Evolutionary conservation across 2,329 filamentous ascomycete genomes (phyloP).

Genomic region (Trichoderma koningiopsis): DNA sequence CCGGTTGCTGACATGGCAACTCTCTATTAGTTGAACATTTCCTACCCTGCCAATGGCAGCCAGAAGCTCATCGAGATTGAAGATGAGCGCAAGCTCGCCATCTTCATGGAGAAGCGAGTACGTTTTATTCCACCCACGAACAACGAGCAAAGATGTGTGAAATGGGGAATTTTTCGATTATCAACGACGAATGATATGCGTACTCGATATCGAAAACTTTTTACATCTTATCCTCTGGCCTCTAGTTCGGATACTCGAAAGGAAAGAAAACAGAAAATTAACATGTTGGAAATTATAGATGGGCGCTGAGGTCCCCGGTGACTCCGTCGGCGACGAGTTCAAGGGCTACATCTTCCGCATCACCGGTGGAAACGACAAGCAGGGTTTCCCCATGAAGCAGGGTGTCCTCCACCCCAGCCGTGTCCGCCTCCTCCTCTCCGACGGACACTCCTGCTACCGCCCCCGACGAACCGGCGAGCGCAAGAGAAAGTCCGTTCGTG

Average conservation of each 20-base stretch:
- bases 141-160: constrained; percentile 3
- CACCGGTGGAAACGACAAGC: constrained; percentile 99
- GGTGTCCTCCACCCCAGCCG: constrained; percentile 98
- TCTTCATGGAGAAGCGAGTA: constrained; percentile 98
- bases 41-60: constrained; percentile 97
- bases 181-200: constrained; percentile 23
- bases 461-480: constrained; percentile 96
- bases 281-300: constrained; percentile 54
- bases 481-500: constrained; percentile 98
- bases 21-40: constrained; percentile 60
- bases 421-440: constrained; percentile 93
- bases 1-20: constrained; percentile 38
- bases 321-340: constrained; percentile 98
- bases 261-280: background rate
- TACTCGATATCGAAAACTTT: constrained; percentile 6
- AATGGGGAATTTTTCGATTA: background rate
- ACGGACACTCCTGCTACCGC: constrained; percentile 99
- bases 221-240: background rate
- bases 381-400: constrained; percentile 99
- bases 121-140: constrained; percentile 40
- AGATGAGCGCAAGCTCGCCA: constrained; percentile 98
- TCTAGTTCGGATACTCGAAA: background rate
- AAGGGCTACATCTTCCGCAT: constrained; percentile 99
- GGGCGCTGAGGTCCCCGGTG: constrained; percentile 89
- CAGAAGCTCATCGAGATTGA: constrained; percentile 99